phyloP scores from a whole-genome alignment of 2,329 filamentous ascomycete species.

The Sordariomycetes sp. region DNA sequence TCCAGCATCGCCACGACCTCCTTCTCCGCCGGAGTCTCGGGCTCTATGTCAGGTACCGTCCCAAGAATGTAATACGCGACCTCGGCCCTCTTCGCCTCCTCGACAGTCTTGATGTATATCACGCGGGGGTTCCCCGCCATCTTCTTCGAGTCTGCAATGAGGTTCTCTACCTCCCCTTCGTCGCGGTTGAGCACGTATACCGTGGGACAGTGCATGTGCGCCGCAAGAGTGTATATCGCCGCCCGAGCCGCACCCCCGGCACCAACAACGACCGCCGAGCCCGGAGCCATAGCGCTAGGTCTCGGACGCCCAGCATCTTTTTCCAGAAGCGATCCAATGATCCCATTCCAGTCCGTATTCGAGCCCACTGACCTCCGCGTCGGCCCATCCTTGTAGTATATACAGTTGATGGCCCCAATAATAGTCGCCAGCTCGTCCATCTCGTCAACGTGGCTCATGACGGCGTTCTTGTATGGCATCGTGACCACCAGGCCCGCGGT shows the following conservation, averaged over 20 bases:
- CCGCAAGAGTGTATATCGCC: constrained; percentile 19
- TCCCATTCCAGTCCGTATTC: constrained; percentile 29
- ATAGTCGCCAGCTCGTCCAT: constrained; percentile 18
- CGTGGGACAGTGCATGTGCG: constrained; percentile 12
- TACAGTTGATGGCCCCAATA: constrained; percentile 23
- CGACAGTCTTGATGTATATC: constrained; percentile 14
- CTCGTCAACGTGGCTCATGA: constrained; percentile 20
- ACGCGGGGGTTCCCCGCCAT: constrained; percentile 10
- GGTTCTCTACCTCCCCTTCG: constrained; percentile 12
- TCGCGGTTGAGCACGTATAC: constrained; percentile 24
- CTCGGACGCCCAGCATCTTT: not conserved
- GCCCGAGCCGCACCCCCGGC: constrained; percentile 26
- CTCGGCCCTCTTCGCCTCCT: constrained; percentile 12
- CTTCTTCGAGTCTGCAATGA: constrained; percentile 12
- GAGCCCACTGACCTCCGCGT: constrained; percentile 16
- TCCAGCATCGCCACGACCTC: constrained; percentile 12
- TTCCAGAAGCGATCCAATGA: constrained; percentile 18
- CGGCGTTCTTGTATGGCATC: constrained; percentile 26
- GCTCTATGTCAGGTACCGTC: constrained; percentile 22
- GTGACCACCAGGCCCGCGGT: constrained; percentile 15
- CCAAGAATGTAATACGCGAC: constrained; percentile 21
- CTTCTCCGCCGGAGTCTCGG: constrained; percentile 14
- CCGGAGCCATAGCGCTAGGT: constrained; percentile 5
- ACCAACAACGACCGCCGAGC: constrained; percentile 21
- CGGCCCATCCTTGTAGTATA: constrained; percentile 13